Evolutionary conservation across 306 rosid genomes (phyloP), one percentile per base, ranked within the genome.

Genomic region (Cyamopsis tetragonoloba): DNA sequence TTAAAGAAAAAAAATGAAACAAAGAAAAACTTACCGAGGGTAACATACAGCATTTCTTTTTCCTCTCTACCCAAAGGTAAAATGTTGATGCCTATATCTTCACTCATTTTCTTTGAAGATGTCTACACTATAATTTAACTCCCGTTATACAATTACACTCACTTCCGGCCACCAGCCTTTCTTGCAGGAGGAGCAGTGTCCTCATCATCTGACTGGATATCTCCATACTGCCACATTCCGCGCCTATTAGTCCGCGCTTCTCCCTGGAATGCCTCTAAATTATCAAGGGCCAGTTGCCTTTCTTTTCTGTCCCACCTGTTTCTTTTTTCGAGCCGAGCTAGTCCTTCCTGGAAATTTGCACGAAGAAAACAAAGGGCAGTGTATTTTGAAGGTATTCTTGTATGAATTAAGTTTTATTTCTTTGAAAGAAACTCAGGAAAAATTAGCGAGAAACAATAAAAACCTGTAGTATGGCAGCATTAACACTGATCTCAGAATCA

Each of bases 181-280:
- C 83, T 83, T 15, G 63, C 66, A 4, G 89, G 82, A 64, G 85
- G 89, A 17, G 57, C 82, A 2, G 53, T 41, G 27, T 89, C 96
- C 68, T 89, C 96, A 7, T 89, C 96, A 44, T 89, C 96, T 0
- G 96, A 87, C 64, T 81, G 79, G 35, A 81, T 72, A 49, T 89
- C 91, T 35, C 96, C 96, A 31, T 87, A 89, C 65, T 83, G 87
- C 95, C 95, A 89, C 73, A 85, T 89, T 27, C 95, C 89, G 4
- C 74, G 82, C 81, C 96, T 73, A 24, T 43, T 64, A 7, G 83
- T 80, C 53, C 79, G 72, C 0, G 96, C 95, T 73, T 85, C 95
- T 10, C 78, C 89, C 82, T 83, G 95, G 85, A 77, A 85, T 15
- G 23, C 75, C 67, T 89, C 96, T 77, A 89, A 69, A 76, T 72